Percentiles rank a stretch among this genome's conserved stretches.
phyloP scores from a whole-genome alignment of 768 basidiomycete genomes.

The Termitomyces sp. region DNA sequence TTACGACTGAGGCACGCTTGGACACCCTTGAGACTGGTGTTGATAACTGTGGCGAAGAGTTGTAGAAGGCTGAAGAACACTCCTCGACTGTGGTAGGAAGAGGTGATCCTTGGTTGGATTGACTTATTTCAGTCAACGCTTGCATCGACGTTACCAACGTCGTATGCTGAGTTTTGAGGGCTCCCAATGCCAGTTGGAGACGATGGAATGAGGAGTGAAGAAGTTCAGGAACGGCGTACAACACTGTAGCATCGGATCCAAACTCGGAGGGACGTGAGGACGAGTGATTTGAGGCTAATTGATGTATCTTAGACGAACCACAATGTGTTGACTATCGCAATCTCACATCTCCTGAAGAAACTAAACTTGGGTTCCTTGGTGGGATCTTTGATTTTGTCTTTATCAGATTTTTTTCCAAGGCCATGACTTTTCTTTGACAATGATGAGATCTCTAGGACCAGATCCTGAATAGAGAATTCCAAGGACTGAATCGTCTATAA shows the following conservation, averaged over 20 bases:
- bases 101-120: constrained; percentile 23
- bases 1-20: constrained; percentile 41
- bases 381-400: constrained; percentile 44
- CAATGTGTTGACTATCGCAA: background rate
- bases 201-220: constrained; percentile 30
- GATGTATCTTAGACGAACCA: background rate
- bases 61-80: constrained; percentile 16
- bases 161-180: constrained; percentile 56
- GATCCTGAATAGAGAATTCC: constrained; percentile 43
- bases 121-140: constrained; percentile 23
- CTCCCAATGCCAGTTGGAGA: constrained; percentile 40
- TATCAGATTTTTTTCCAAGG: constrained; percentile 42
- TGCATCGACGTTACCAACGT: constrained; percentile 41
- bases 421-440: constrained; percentile 32
- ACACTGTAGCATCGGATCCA: constrained; percentile 2
- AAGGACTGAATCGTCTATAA: constrained; percentile 53
- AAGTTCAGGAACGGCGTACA: constrained; percentile 8
- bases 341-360: constrained; percentile 57
- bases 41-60: constrained; percentile 16
- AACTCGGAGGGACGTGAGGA: constrained; percentile 15
- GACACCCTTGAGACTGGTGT: constrained; percentile 28
- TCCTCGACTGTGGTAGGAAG: constrained; percentile 46
- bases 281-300: constrained; percentile 20
- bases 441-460: constrained; percentile 32
- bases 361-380: constrained; percentile 40